These are phyloP conservation scores for Epichloe scottii DNA, from an alignment of 2,329 filamentous ascomycete species.

Conservation along the genomic window DNA sequence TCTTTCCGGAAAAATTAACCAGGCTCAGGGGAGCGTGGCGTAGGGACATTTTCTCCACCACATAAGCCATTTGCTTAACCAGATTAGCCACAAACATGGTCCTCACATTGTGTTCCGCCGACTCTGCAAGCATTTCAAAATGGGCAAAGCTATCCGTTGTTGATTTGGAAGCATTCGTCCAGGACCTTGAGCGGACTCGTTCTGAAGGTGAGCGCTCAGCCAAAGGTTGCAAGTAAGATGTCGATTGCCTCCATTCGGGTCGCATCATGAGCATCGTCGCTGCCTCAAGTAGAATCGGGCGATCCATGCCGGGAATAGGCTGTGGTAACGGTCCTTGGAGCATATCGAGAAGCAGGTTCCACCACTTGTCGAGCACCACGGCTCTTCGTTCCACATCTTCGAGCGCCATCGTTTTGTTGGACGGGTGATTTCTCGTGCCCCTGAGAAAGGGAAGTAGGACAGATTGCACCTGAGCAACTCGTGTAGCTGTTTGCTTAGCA, in stretches of 20 bases:
- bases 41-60: constrained; percentile 80
- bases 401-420: constrained; percentile 49
- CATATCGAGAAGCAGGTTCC: constrained; percentile 70
- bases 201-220: constrained; percentile 40
- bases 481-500: constrained; percentile 56
- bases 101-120: constrained; percentile 76
- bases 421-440: constrained; percentile 54
- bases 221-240: constrained; percentile 53
- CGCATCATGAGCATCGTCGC: constrained; percentile 75
- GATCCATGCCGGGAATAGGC: constrained; percentile 71
- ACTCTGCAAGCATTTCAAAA: constrained; percentile 40
- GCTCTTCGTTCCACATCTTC: constrained; percentile 75
- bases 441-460: constrained; percentile 66
- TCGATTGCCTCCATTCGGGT: constrained; percentile 71
- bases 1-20: constrained; percentile 80
- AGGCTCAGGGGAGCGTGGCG: constrained; percentile 53
- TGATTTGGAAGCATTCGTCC: constrained; percentile 43
- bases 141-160: constrained; percentile 53
- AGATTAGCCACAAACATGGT: constrained; percentile 79
- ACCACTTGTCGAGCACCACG: constrained; percentile 81
- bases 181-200: constrained; percentile 30
- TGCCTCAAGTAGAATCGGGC: constrained; percentile 67
- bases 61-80: constrained; percentile 69
- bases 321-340: constrained; percentile 56
- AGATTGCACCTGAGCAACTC: constrained; percentile 61